Conservation (phyloP, 2,329 filamentous ascomycete species). For the Clonostachys byssicola region DNA sequence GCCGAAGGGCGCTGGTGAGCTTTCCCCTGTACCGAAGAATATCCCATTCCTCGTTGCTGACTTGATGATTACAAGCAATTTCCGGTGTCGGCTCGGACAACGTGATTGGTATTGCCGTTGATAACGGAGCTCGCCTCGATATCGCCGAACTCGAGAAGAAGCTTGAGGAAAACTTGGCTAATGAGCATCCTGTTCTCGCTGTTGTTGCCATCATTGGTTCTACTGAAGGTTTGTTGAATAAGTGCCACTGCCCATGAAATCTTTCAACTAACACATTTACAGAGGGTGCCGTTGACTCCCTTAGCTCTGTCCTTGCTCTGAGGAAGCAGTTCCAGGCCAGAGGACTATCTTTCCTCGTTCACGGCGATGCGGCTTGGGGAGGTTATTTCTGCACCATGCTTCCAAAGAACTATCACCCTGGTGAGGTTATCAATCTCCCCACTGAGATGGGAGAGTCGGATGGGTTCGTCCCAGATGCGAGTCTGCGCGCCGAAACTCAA, state of each 20-base stretch:
- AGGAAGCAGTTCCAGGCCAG: slow-evolving; percentile 31
- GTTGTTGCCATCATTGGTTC: slow-evolving; percentile 41
- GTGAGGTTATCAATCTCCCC: slow-evolving; percentile 16
- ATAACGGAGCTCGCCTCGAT: slow-evolving; percentile 31
- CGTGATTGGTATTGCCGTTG: slow-evolving; percentile 31
- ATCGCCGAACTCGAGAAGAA: slow-evolving; percentile 19
- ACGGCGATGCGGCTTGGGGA: slow-evolving; percentile 44
- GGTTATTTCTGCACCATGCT: slow-evolving; percentile 43
- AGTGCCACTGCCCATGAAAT: background rate
- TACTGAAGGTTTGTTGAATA: slow-evolving; percentile 26
- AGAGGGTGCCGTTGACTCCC: slow-evolving; percentile 38
- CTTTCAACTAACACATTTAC: background rate
- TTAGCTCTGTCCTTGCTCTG: slow-evolving; percentile 28
- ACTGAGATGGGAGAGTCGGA: slow-evolving; percentile 14
- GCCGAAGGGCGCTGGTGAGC: slow-evolving; percentile 39
- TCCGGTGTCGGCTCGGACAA: slow-evolving; percentile 37
- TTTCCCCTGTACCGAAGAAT: background rate
- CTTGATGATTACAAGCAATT: slow-evolving; percentile 22
- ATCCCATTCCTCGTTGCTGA: background rate
- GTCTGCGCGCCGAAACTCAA: slow-evolving; percentile 25
- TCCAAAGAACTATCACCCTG: slow-evolving; percentile 19
- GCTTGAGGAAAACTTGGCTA: slow-evolving; percentile 20
- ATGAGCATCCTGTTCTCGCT: slow-evolving; percentile 27
- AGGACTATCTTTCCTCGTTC: slow-evolving; percentile 39
- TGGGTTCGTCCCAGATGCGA: slow-evolving; percentile 26